A percentile compares a stretch with the other conserved stretches of the same genome.
phyloP scores from a whole-genome alignment of 441 rosid genomes.

The Euphorbia celastroides region DNA sequence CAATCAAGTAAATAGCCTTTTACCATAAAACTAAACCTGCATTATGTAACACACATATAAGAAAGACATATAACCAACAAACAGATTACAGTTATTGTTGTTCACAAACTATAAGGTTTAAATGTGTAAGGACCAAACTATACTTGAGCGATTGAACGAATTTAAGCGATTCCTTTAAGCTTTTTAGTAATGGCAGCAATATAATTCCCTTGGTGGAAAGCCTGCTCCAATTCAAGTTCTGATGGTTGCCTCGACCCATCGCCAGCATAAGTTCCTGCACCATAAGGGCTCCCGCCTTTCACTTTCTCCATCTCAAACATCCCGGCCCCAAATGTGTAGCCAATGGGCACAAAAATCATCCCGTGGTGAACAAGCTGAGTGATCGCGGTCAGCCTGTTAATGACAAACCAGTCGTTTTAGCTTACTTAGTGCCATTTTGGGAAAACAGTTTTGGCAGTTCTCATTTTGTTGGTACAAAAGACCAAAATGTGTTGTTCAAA shows the following conservation, averaged over 20 bases:
- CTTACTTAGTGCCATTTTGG: too few relatives aligned
- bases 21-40: conserved; percentile 22
- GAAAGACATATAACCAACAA: conserved; percentile 17
- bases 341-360: conserved; percentile 88
- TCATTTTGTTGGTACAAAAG: too few relatives aligned
- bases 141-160: conserved; percentile 14
- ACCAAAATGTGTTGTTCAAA: too few relatives aligned
- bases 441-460: too few relatives aligned
- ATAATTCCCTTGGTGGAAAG: conserved; percentile 96
- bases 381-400: conserved; percentile 71
- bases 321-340: conserved; percentile 96
- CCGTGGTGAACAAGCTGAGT: conserved; percentile 98
- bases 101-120: conserved; percentile 7
- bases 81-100: conserved; percentile 27
- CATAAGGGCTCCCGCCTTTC: conserved; percentile 94
- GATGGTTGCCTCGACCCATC: conserved; percentile 84
- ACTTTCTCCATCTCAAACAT: conserved; percentile 93
- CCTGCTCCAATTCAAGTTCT: conserved; percentile 71
- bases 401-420: neutral
- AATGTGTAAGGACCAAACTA: conserved; percentile 14
- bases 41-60: conserved; percentile 22
- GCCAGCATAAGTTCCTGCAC: conserved; percentile 89
- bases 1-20: conserved; percentile 13
- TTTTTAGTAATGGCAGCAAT: conserved; percentile 73
- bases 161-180: conserved; percentile 60